phyloP scores from a whole-genome alignment of 768 basidiomycete genomes.

The Tulasnella calospora region DNA sequence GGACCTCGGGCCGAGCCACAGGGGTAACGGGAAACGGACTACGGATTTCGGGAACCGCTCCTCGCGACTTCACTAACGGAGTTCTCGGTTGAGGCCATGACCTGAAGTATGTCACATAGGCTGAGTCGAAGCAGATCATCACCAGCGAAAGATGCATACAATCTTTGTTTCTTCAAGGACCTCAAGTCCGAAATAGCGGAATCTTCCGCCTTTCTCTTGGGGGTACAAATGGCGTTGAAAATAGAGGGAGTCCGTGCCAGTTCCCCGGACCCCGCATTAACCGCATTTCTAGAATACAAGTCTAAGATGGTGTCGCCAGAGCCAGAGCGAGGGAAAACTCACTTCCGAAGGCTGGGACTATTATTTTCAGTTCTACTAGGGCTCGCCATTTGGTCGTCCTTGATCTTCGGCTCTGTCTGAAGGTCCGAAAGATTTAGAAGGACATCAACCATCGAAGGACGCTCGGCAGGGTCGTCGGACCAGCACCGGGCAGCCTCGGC shows the following conservation, averaged over 20 bases:
- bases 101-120: background rate
- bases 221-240: background rate
- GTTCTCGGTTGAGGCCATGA: background rate
- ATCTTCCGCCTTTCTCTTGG: background rate
- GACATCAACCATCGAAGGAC: background rate
- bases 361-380: no score
- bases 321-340: background rate
- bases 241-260: background rate
- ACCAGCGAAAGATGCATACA: background rate
- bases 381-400: no score
- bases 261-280: background rate
- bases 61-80: background rate
- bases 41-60: background rate
- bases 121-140: background rate
- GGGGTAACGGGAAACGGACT: background rate
- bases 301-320: background rate
- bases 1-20: background rate
- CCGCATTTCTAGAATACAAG: background rate
- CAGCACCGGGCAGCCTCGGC: background rate
- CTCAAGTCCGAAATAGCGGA: background rate
- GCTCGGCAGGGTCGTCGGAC: background rate
- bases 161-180: background rate
- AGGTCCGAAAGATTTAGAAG: background rate
- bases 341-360: background rate
- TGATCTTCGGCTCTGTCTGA: no score